Evolutionary conservation across 2,329 filamentous ascomycete species (phyloP), one percentile per base, ranked within the genome.

Genomic region (Neofusicoccum umdonicola): DNA sequence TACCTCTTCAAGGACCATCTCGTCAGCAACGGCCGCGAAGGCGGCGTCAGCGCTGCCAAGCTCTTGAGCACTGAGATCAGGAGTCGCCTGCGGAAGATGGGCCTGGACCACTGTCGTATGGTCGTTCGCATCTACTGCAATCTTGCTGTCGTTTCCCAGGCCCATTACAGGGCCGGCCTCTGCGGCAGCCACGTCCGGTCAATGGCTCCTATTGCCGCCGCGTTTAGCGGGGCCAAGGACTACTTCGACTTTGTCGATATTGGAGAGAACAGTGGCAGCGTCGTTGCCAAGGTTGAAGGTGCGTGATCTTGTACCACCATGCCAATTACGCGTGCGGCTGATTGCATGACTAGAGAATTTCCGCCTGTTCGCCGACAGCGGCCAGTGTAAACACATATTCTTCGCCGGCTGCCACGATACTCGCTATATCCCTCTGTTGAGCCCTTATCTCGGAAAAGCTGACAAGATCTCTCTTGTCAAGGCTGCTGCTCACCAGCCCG

Each of bases 321-420:
- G 11, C 17, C 13, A n/a, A 52, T 4, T 7, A 31, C 4, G 27
- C 27, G 27, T 47, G 13, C 37, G 15, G 39, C 51, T 22, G 17
- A 65, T 58, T 22, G 51, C 6, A 39, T 60, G 15, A 41, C 69
- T 68, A 77, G 68, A 78, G 68, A 66, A 75, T 64, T 77, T 80
- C 71, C 77, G 79, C 4, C 77, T 87, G 1, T 87, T 86, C 66
- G 82, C 80, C 39, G 83, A 87, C 51, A 86, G 85, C 68, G 76
- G 80, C 3, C 84, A 88, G 69, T 90, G 87, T 77, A 86, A 85
- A 68, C 87, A 88, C 71, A 86, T 90, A 41, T 85, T 85, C 70
- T 85, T 88, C 65, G 87, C 85, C 4, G 86, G 83, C 44, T 89
- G 87, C 69, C 86, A 88, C 68, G 85, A 89, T 68, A 79, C 79